Evolutionary conservation across 345 rosid genomes (phyloP), one percentile per base, ranked within the genome.

Genomic region (Acer yangbiense): DNA sequence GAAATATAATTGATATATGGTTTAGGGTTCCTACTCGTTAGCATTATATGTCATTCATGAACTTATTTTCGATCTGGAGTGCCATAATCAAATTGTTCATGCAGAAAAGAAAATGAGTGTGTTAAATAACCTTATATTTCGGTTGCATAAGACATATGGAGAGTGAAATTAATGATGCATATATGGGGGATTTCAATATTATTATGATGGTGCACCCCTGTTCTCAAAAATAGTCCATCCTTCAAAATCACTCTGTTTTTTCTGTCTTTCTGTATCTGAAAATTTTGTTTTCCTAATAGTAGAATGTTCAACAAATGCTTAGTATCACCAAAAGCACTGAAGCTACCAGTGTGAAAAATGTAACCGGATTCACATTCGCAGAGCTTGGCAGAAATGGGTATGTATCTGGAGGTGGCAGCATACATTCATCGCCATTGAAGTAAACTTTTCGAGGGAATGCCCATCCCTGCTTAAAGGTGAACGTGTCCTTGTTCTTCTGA

Each of bases 361-460:
- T 7, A 20, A 76, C 16, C 29, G 74, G 78, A 57, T 71, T 78
- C 57, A 55, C 48, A 77, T 48, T 68, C 2, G 85, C 92, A 5
- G 81, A 74, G 67, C 57, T 87, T 35, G 89, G 85, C 44, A 83
- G 87, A 72, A 76, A 83, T 13, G 91, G 88, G 76, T 88, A 88
- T 46, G 86, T 20, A 20, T 88, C 89, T 8, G 89, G 91, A 27
- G 89, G 86, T 1, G 91, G 91, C 64, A 88, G 75, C 86, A 83
- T 80, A 84, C 92, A 89, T 80, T 87, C 90, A 46, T 87, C 89
- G 0, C 92, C 92, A 79, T 89, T 89, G 72, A 89, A 85, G 85
- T 89, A 89, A 52, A 86, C 88, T 78, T 81, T 87, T 16, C 86
- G 79, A 16, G 92, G 92, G 83, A 89, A 87, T 65, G 89, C 89